Percentiles rank a stretch among this genome's conserved stretches.
phyloP scores from a whole-genome alignment of 2,329 filamentous ascomycete genomes.

The Colletotrichum sansevieriae region DNA sequence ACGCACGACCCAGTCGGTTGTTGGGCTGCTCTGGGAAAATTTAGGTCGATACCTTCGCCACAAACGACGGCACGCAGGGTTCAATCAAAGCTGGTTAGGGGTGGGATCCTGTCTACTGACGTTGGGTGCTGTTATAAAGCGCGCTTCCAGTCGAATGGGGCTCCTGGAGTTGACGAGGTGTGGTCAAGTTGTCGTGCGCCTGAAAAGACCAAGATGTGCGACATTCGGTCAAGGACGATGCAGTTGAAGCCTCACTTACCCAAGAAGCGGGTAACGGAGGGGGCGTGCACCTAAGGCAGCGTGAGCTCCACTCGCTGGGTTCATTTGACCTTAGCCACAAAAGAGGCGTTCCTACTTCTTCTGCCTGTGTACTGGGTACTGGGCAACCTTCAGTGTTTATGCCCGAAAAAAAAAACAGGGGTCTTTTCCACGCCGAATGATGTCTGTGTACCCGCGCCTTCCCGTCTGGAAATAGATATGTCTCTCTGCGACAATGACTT shows the following conservation, averaged over 20 bases:
- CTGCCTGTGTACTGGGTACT: background rate
- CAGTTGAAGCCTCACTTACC: slow-evolving; percentile 36
- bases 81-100: background rate
- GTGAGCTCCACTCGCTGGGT: slow-evolving; percentile 23
- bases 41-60: slow-evolving; percentile 6
- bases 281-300: slow-evolving; percentile 23
- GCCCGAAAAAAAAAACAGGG: too few species aligned
- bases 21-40: slow-evolving; percentile 24
- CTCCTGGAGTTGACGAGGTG: slow-evolving; percentile 23
- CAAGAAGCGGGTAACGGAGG: slow-evolving; percentile 39
- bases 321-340: slow-evolving; percentile 30
- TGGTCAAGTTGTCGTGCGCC: slow-evolving; percentile 32
- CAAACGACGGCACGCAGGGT: background rate
- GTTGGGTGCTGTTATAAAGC: slow-evolving; percentile 24
- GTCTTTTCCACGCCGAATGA: too few species aligned
- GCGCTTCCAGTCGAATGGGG: slow-evolving; percentile 15
- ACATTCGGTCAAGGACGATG: slow-evolving; percentile 35
- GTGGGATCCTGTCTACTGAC: slow-evolving; percentile 2
- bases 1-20: slow-evolving; percentile 37
- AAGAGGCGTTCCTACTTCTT: slow-evolving; percentile 3
- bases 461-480: background rate
- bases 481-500: slow-evolving; percentile 33
- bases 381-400: too few species aligned
- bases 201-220: slow-evolving; percentile 16
- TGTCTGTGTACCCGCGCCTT: too few species aligned